Evolutionary conservation across 805 yeast genomes (phyloP), one percentile per base, ranked within the genome.

Genomic region (Jamesozyma gamospora): DNA sequence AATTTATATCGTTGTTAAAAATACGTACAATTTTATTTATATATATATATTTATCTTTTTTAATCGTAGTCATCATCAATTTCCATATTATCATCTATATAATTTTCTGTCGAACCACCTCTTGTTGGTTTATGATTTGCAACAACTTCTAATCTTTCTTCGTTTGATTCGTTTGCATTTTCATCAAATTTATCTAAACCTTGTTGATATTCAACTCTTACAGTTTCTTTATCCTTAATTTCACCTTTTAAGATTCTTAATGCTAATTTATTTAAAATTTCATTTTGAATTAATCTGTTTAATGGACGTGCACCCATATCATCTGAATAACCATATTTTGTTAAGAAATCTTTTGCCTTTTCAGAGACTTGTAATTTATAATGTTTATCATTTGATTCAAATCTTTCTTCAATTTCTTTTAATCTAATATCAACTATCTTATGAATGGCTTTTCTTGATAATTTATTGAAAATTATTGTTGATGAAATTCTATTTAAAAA

Each of bases 301-400:
- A 92, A 71, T 10, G 98, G 98, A 56, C 98, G 75, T 0, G 98
- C 98, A 50, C 98, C 98, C 55, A 90, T 92, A 32, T 79, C 61
- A 26, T 85, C 83, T 55, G 90, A 96, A 58, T 90, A 92, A 3
- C 98, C 98, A 48, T 82, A 69, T 24, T 80, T 77, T 4, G 90
- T 78, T 29, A 92, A 67, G 81, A 92, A 79, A 12, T 70, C 73
- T 58, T 82, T 85, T 4, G 90, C 94, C 2, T 64, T 76, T 8
- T 72, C 75, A 2, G 74, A 56, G 17, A 84, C 64, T 0, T 68
- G 60, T 28, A 82, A 58, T 2, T 60, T 63, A 53, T 92, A 90
- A 52, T 95, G 72, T 63, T 90, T 82, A 41, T 84, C 92, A 9
- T 64, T 66, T 14, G n/a, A n/a, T n/a, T n/a, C n/a, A n/a, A 92